Percentiles rank a stretch among this genome's conserved stretches.
These are phyloP conservation scores for Effrenium voratum DNA, from an alignment of 73 alveolate genomes.

Conservation along the genomic window DNA sequence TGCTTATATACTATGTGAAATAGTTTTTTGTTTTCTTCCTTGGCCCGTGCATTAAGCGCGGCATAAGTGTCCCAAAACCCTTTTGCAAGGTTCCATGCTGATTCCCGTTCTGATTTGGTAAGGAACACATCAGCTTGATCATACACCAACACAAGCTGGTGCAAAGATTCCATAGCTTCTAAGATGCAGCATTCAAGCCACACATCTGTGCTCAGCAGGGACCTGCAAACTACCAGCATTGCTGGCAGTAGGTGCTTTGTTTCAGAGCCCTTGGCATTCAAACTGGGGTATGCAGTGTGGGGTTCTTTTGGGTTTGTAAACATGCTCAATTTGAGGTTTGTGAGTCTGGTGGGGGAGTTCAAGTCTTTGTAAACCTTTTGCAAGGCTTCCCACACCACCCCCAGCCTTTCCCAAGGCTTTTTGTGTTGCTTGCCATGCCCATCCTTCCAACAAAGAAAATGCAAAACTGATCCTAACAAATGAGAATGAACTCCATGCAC, in stretches of 20 bases:
- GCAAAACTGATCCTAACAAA: constrained; percentile 1
- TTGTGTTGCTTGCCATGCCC: constrained; percentile 5
- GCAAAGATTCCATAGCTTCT: neutral
- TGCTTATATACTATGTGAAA: constrained; percentile 8
- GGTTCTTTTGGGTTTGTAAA: constrained; percentile 37
- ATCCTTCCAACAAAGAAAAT: neutral
- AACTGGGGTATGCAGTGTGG: neutral
- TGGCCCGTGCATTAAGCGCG: neutral
- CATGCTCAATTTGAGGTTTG: constrained; percentile 18
- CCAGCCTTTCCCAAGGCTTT: neutral
- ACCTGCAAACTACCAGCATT: neutral
- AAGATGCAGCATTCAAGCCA: neutral
- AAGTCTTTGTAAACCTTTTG: neutral
- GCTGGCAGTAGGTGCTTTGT: constrained; percentile 30
- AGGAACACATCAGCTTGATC: constrained; percentile 22
- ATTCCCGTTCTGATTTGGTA: neutral
- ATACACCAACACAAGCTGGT: neutral
- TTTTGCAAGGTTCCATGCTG: constrained; percentile 9
- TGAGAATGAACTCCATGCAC: neutral
- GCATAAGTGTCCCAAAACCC: constrained; percentile 32
- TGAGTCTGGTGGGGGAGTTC: neutral
- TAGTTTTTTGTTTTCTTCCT: neutral
- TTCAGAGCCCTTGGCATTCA: neutral
- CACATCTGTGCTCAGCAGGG: neutral
- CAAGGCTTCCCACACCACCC: neutral